A percentile compares a stretch with the other conserved stretches of the same genome.
Evolutionary conservation across 2,329 filamentous ascomycete genomes (phyloP).

Genomic region (Cadophora sp.): DNA sequence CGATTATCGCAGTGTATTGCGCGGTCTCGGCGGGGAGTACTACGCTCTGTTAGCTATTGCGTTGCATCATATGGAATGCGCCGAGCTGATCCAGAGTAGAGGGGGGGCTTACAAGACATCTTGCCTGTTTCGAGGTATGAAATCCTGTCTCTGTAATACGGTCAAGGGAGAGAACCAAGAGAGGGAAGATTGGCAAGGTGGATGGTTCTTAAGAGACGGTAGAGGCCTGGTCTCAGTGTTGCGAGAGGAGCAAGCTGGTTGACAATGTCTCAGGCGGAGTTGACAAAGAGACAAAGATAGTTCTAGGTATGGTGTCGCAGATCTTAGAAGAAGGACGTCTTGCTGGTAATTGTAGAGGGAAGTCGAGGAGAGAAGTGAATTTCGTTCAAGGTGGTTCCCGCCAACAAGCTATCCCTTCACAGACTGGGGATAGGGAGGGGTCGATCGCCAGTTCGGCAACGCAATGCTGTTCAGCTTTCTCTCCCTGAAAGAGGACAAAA

Average conservation of each 20-base stretch:
- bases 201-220: slow-evolving; percentile 1
- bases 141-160: background rate
- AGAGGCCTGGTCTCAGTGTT: background rate
- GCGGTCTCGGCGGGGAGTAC: slow-evolving; percentile 42
- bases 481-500: background rate
- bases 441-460: slow-evolving; percentile 10
- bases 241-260: slow-evolving; percentile 8
- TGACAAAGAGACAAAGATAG: background rate
- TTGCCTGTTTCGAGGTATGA: slow-evolving; percentile 13
- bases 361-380: background rate
- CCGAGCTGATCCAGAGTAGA: background rate
- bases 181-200: background rate
- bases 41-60: slow-evolving; percentile 28
- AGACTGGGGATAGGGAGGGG: background rate
- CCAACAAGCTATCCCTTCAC: slow-evolving; percentile 15
- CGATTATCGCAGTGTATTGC: slow-evolving; percentile 49
- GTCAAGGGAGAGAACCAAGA: slow-evolving; percentile 10
- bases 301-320: background rate
- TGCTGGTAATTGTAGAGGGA: background rate
- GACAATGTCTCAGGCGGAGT: background rate
- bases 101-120: slow-evolving; percentile 37
- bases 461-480: background rate
- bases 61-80: background rate
- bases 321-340: background rate
- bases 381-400: background rate